Evolutionary conservation across 768 basidiomycete species (phyloP), one percentile per base, ranked within the genome.

Genomic region (Pleurotus salmoneostramineus): DNA sequence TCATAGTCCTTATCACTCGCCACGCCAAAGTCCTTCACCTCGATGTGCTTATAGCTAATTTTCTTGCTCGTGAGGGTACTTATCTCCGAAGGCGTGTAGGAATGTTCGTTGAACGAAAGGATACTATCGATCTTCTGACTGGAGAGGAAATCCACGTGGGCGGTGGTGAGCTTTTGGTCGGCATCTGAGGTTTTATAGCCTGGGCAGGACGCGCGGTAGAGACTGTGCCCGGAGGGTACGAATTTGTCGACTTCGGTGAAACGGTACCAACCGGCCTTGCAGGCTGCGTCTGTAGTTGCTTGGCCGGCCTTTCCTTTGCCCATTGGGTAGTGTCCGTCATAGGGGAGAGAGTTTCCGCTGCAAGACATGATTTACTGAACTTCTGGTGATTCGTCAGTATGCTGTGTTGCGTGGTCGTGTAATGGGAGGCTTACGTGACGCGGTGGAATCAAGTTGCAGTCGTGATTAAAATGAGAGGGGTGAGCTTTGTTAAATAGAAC

Each of bases 21-120:
- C 14, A 33, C 33, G 5, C 34, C 1, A 50, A 67, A 65, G 59
- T 67, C 66, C 7, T 37, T 49, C 5, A 68, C 63, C 33, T 57
- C 55, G 57, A 68, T 48, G 50, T 64, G 64, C 50, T 52, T 15
- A 50, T 63, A 66, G 2, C 33, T 36, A 44, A 68, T 68, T 3
- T 33, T 46, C 3, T 56, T 58, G 1, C 31, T 21, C 1, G 35
- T 44, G 47, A 68, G 33, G 11, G 46, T 56, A 14, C 46, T 34
- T 42, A 56, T 50, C 37, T 62, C 62, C 37, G 1, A 46, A 6
- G 44, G 27, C 0, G 10, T 56, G 51, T 67, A 67, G 10, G 57
- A 46, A 34, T 49, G 35, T n/a, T 61, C 46, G 37, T 67, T 67
- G 54, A 61, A 62, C 44, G 60, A 64, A 36, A 65, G 64, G 55